A percentile compares a stretch with the other conserved stretches of the same genome.
phyloP scores from a whole-genome alignment of 2,329 filamentous ascomycete genomes.

The Zymoseptoria crescenta region DNA sequence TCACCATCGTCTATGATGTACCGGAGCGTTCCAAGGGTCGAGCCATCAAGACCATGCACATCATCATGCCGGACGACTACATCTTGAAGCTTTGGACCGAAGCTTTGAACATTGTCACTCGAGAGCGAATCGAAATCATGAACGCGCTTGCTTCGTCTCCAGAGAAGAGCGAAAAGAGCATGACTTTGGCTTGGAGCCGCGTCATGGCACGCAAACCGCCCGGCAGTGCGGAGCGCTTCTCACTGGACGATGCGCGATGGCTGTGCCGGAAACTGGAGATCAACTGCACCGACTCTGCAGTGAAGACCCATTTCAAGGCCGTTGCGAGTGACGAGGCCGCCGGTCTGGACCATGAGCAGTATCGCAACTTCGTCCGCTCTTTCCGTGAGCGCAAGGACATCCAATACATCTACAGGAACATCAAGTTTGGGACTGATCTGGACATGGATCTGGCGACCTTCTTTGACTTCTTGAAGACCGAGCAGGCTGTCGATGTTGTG shows the following conservation, averaged over 20 bases:
- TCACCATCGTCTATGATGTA: conserved; percentile 81
- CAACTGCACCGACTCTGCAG: conserved; percentile 68
- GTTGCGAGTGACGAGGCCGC: conserved; percentile 60
- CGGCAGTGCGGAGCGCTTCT: conserved; percentile 60
- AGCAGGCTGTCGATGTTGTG: conserved; percentile 70
- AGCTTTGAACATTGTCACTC: conserved; percentile 75
- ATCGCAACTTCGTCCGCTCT: conserved; percentile 71
- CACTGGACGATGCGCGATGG: conserved; percentile 69
- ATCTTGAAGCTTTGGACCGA: conserved; percentile 73
- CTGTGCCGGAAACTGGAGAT: conserved; percentile 88
- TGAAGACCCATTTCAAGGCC: conserved; percentile 65
- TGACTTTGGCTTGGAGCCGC: conserved; percentile 60
- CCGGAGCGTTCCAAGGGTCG: conserved; percentile 67
- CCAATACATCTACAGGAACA: conserved; percentile 59
- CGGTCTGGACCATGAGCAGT: conserved; percentile 69
- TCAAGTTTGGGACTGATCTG: conserved; percentile 42
- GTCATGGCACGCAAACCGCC: conserved; percentile 66
- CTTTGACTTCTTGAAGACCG: conserved; percentile 61
- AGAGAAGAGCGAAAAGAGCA: conserved; percentile 71
- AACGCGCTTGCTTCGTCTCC: conserved; percentile 67
- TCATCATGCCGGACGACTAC: conserved; percentile 68
- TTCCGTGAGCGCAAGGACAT: conserved; percentile 83
- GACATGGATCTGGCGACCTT: conserved; percentile 68
- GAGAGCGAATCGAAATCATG: conserved; percentile 84
- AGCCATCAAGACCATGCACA: conserved; percentile 69